Base-by-base conservation (phyloP, 768 basidiomycete species). In the Lactarius evosmus region DNA sequence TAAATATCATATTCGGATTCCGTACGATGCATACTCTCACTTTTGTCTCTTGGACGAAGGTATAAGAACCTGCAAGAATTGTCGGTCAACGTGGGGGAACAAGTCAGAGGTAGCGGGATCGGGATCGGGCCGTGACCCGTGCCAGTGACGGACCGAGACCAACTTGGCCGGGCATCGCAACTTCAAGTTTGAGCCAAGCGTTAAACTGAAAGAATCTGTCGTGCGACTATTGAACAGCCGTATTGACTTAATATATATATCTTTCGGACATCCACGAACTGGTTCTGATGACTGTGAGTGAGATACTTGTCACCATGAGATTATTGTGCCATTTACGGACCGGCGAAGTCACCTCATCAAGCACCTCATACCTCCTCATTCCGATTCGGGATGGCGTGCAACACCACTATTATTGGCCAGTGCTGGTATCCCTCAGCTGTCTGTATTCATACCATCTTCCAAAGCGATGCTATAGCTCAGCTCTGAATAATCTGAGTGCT, bases 31-130 rank as follows among this genome's bases (percentile, higher is more conserved):
- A 27, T 27, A 22, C 7, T 1, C 52, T 54, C 29, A 54, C 52
- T n/a, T 33, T 77, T n/a, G 78, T 79, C 70, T 78, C 77, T 16
- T 70, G 71, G 57, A 79, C 78, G 61, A 75, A 76, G 63, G 74
- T 69, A 72, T 70, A 78, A 22, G 75, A 73, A 60, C 77, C 76
- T 57, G 38, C 22, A n/a, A 54, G 19, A 30, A n/a, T 25, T 8
- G 5, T 16, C 22, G 50, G 50, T 30, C 25, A 30, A 41, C 19
- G 6, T 41, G n/a, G n/a, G 17, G 40, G 8, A 17, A 17, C n/a
- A n/a, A n/a, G n/a, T n/a, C n/a, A 4, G 9, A 33, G 33, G 5
- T 27, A 14, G 22, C 14, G 11, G 29, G 0, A 51, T 25, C 50
- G 25, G 25, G 16, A 16, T 30, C 25, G 50, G 50, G 22, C 50